Evolutionary conservation across 2,329 filamentous ascomycete species (phyloP).

Genomic region (Trichoderma koningiopsis): DNA sequence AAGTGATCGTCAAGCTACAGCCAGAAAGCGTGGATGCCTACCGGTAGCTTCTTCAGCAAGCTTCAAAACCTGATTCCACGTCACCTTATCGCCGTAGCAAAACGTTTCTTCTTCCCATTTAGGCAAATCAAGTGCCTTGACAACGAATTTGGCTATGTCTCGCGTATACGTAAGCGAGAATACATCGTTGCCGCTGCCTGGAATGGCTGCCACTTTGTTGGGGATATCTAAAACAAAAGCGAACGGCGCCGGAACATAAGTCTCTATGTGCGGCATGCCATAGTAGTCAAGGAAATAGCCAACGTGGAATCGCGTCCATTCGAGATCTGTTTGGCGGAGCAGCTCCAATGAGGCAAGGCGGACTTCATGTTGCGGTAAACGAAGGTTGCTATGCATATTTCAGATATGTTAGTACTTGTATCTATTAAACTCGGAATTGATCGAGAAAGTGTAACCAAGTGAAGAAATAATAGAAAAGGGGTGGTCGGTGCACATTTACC

Average conservation of each 20-base stretch:
- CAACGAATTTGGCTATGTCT: not conserved
- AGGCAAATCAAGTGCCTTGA: not conserved
- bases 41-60: not conserved
- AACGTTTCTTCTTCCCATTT: not conserved
- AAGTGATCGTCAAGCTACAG: not conserved
- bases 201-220: not conserved
- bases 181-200: not conserved
- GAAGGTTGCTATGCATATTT: not conserved
- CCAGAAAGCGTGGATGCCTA: not conserved
- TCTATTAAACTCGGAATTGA: too few species aligned
- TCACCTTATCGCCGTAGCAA: not conserved
- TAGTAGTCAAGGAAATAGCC: constrained; percentile 10
- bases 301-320: constrained; percentile 1
- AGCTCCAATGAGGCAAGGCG: not conserved
- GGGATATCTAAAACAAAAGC: not conserved
- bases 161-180: not conserved
- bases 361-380: not conserved
- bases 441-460: too few species aligned
- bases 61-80: not conserved
- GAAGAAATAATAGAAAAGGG: too few species aligned
- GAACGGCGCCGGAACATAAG: not conserved
- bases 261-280: constrained; percentile 10
- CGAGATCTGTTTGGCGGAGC: not conserved
- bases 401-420: not conserved
- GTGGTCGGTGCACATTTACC: not conserved